A percentile compares a stretch with the other conserved stretches of the same genome.
phyloP scores from a whole-genome alignment of 2,329 filamentous ascomycete genomes.

The Metarhizium brunneum region DNA sequence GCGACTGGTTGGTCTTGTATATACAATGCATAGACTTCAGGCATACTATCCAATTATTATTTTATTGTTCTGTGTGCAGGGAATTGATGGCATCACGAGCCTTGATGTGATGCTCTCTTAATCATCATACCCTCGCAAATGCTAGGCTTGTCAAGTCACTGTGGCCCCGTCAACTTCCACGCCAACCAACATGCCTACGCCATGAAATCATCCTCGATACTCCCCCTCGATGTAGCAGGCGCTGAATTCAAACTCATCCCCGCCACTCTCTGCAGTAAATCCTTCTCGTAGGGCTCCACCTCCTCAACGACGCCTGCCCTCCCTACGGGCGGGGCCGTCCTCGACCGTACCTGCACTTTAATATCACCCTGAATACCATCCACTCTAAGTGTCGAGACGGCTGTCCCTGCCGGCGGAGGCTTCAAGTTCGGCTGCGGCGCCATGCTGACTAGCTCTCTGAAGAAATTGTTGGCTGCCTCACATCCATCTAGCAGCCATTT shows the following conservation, averaged over 20 bases:
- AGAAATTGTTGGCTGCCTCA: constrained; percentile 61
- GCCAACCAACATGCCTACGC: constrained; percentile 15
- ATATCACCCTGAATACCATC: constrained; percentile 49
- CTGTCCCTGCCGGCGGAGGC: constrained; percentile 23
- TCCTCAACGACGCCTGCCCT: constrained; percentile 5
- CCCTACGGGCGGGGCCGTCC: constrained; percentile 14
- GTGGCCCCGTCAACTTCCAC: neutral
- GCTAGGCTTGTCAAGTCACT: neutral
- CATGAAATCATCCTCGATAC: constrained; percentile 37
- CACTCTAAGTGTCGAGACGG: constrained; percentile 37
- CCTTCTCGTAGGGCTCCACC: constrained; percentile 1
- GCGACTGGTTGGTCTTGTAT: neutral
- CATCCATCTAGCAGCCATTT: constrained; percentile 74
- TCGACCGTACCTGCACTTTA: constrained; percentile 40
- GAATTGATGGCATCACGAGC: neutral
- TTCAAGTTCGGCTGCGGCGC: constrained; percentile 29
- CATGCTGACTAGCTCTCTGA: constrained; percentile 51
- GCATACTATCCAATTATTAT: neutral
- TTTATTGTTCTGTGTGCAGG: neutral
- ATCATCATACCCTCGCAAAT: neutral
- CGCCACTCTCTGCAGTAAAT: constrained; percentile 35
- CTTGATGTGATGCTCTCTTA: neutral
- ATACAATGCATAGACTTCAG: neutral
- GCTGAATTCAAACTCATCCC: constrained; percentile 27
- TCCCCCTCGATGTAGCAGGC: constrained; percentile 10